Evolutionary conservation across 225 moss, liverwort and hornwort species (phyloP).

Genomic region (Straminergon stramineum): DNA sequence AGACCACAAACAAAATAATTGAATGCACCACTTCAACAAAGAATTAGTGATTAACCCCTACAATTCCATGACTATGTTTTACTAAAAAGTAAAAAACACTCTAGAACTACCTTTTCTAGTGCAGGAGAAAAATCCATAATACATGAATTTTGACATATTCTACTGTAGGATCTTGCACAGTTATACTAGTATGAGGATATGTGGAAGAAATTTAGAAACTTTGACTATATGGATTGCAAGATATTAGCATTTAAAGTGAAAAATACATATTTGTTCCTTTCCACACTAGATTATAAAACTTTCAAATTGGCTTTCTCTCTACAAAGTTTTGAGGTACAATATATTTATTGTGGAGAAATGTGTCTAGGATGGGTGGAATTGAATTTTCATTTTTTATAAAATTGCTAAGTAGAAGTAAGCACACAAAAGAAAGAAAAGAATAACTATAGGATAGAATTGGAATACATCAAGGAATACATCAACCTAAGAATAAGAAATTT

Average conservation of each 20-base stretch:
- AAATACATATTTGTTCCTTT: background rate
- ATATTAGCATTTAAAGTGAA: background rate
- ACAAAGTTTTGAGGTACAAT: background rate
- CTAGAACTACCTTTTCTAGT: rapidly evolving
- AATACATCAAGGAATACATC: too few relatives aligned
- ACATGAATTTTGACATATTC: background rate
- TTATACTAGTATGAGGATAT: too few relatives aligned
- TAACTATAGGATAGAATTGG: background rate
- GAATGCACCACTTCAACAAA: background rate
- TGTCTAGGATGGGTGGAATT: rapidly evolving
- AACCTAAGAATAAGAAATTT: background rate
- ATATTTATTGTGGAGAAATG: background rate
- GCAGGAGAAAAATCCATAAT: background rate
- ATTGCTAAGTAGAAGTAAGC: background rate
- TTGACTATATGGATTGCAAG: background rate
- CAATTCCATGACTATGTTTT: background rate
- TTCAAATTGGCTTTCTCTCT: background rate
- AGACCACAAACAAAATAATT: background rate
- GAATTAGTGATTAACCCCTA: too few relatives aligned
- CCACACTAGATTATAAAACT: background rate
- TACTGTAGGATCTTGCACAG: background rate
- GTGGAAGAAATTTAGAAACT: background rate
- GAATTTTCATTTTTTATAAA: background rate
- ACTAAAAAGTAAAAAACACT: rapidly evolving
- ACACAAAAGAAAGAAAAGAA: too few relatives aligned